Conservation (phyloP, 2,329 filamentous ascomycete genomes). For the Pseudocercospora fuligena region DNA sequence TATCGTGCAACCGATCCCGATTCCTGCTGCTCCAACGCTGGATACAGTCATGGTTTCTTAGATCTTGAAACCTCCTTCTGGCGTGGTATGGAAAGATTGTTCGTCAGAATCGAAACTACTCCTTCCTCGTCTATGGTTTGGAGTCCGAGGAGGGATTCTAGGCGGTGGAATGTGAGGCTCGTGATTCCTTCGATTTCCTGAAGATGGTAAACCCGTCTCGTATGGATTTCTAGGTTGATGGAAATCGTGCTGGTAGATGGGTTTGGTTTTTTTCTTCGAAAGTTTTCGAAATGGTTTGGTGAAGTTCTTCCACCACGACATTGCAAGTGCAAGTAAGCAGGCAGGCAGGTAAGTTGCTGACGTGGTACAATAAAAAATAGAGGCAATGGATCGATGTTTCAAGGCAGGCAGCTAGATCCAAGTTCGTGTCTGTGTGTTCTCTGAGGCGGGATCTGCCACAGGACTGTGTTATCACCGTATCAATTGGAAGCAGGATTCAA, state of each 20-base stretch:
- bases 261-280: conserved; percentile 18
- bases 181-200: neutral
- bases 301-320: conserved; percentile 23
- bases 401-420: neutral
- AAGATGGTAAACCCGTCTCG: neutral
- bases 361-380: neutral
- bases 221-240: conserved; percentile 7
- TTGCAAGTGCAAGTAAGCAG: conserved; percentile 10
- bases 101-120: conserved; percentile 6
- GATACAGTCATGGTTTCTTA: conserved; percentile 14
- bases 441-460: conserved; percentile 6
- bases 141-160: neutral
- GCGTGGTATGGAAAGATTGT: conserved; percentile 16
- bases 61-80: conserved; percentile 15
- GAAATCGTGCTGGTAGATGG: conserved; percentile 17
- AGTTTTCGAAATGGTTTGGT: conserved; percentile 15
- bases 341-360: conserved; percentile 1
- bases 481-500: conserved; percentile 5
- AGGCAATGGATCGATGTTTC: conserved; percentile 1
- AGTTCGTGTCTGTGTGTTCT: neutral
- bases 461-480: neutral
- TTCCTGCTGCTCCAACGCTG: conserved; percentile 14
- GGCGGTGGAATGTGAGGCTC: neutral
- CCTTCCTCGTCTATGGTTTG: neutral
- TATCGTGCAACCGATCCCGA: conserved; percentile 16